Conservation (phyloP, 345 rosid species). For the Aurinia saxatilis region DNA sequence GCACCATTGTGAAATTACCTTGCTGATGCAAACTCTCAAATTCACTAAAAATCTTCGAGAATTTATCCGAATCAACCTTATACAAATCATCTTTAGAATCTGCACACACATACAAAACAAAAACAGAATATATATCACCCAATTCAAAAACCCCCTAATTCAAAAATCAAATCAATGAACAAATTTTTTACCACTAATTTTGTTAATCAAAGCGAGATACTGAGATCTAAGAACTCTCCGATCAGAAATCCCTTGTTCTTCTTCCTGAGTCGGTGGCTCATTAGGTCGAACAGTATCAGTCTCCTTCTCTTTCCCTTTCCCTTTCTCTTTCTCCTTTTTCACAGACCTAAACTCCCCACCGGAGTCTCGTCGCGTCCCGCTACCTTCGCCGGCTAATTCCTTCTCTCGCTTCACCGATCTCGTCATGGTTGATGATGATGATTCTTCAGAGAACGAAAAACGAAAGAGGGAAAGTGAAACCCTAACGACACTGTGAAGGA, state of each 20-base stretch:
- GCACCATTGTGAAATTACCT: slow-evolving; percentile 40
- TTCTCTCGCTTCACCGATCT: slow-evolving; percentile 25
- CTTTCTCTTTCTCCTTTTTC: slow-evolving; percentile 27
- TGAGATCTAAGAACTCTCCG: slow-evolving; percentile 69
- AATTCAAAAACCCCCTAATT: not conserved
- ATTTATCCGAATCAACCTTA: slow-evolving; percentile 53
- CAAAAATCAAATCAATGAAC: not conserved
- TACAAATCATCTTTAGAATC: slow-evolving; percentile 68
- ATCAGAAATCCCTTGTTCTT: slow-evolving; percentile 25
- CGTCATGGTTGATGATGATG: slow-evolving; percentile 26
- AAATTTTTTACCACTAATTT: slow-evolving; percentile 52
- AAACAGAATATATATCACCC: not conserved
- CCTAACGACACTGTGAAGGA: slow-evolving; percentile 19
- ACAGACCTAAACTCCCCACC: slow-evolving; percentile 18
- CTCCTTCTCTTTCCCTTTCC: not conserved
- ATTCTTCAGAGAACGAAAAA: too few relatives aligned
- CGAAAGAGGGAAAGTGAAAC: slow-evolving; percentile 4
- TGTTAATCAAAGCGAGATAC: slow-evolving; percentile 47
- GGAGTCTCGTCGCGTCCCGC: not conserved
- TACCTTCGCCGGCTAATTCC: not conserved
- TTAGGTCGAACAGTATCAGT: not conserved
- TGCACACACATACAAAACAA: slow-evolving; percentile 31
- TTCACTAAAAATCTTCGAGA: slow-evolving; percentile 44
- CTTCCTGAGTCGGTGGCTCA: slow-evolving; percentile 21
- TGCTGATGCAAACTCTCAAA: slow-evolving; percentile 57